phyloP scores from a whole-genome alignment of 305 asterid genomes.

The Nicotiana rustica region DNA sequence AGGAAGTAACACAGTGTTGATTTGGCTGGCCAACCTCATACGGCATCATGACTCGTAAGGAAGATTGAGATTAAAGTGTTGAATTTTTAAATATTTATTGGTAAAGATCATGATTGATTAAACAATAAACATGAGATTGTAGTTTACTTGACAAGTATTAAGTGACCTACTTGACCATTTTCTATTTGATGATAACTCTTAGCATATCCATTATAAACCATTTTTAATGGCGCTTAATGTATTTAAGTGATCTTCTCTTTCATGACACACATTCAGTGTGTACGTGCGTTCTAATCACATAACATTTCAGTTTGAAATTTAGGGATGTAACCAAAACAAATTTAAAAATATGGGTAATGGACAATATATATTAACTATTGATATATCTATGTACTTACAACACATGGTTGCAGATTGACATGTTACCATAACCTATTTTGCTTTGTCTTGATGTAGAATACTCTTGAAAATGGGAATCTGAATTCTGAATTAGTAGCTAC shows the following conservation, averaged over 20 bases:
- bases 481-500: conserved; percentile 56
- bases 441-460: conserved; percentile 54
- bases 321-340: neutral
- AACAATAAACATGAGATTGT: neutral
- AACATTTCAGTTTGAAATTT: conserved; percentile 2
- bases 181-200: neutral
- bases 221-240: conserved; percentile 13
- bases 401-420: conserved; percentile 22
- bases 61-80: conserved; percentile 15
- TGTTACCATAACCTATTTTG: conserved; percentile 28
- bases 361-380: conserved; percentile 2
- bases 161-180: conserved; percentile 14
- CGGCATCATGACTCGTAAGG: neutral
- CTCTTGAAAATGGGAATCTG: conserved; percentile 55
- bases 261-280: conserved; percentile 14
- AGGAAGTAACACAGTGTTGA: conserved; percentile 26
- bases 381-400: neutral
- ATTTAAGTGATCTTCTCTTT: conserved; percentile 1
- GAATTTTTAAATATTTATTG: conserved; percentile 4
- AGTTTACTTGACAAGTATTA: conserved; percentile 1
- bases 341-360: neutral
- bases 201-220: neutral
- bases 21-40: conserved; percentile 32
- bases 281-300: neutral
- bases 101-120: conserved; percentile 2